Evolutionary conservation across 1,139 yeast species (phyloP), one percentile per base, ranked within the genome.

Genomic region (Blastobotrys ciferrii): DNA sequence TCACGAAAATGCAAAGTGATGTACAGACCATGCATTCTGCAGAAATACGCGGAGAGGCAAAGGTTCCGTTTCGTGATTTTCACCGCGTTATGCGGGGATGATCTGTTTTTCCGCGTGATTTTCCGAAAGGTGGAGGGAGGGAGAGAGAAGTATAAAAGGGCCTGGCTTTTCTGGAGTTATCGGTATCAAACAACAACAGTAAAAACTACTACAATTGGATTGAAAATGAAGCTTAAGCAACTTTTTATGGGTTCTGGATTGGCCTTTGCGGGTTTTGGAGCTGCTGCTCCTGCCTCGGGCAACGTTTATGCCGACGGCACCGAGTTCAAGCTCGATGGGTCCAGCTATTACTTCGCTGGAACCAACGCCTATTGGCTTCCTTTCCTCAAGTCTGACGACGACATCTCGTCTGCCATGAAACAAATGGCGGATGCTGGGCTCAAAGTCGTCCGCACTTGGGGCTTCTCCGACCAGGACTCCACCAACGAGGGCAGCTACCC

Each of bases 361-460:
- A 32, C 37, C 17, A 32, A 32, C 19, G 37, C 37, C 37, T 32
- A 32, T 14, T 32, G 37, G 37, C 37, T 32, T 13, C 37, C 37
- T 3, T 32, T 32, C 18, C 9, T 32, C 18, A 32, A 7, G 18
- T 13, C 11, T 4, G 37, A 32, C 18, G 37, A n/a, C 15, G 37
- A 32, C 18, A 32, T 32, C 18, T 14, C 18, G 12, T 13, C 18
- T 32, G 15, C 37, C 37, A 14, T 32, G 18, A 32, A 32, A 18
- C 37, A 32, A 18, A 32, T 32, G 37, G 37, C 14, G 5, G 37
- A 32, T 32, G 37, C 15, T 17, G 37, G 37, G 9, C 37, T 32
- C 37, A 32, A 32, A 18, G 37, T 32, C 37, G 37, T 32, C 18
- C 37, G 37, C 12, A 32, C 37, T 7, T 32, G 37, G 37, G 37